A percentile compares a stretch with the other conserved stretches of the same genome.
These are phyloP conservation scores for Diaporthe helianthi DNA, from an alignment of 2,329 filamentous ascomycete species.

Conservation along the genomic window DNA sequence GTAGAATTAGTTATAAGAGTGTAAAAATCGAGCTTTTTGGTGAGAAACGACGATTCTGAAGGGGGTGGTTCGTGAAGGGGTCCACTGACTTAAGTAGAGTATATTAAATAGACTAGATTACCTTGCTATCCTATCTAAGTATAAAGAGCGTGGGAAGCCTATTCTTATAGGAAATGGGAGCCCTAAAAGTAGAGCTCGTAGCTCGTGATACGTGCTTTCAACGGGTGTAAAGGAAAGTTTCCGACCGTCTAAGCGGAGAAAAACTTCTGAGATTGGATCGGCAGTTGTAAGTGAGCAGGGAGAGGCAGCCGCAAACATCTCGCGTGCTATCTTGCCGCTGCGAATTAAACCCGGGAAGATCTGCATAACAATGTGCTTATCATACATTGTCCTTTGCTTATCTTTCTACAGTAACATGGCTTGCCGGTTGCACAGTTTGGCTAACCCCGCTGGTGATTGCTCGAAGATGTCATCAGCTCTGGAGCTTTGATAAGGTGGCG, in stretches of 20 bases:
- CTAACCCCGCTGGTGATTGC: neutral
- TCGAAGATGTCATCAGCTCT: constrained; percentile 15
- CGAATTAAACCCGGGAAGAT: constrained; percentile 13
- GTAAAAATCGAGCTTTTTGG: too few relatives aligned
- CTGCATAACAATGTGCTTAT: constrained; percentile 20
- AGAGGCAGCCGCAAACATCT: neutral
- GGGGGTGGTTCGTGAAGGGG: too few relatives aligned
- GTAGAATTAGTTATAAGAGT: too few relatives aligned
- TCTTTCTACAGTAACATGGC: neutral
- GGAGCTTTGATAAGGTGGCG: constrained; percentile 24
- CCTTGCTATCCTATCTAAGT: too few relatives aligned
- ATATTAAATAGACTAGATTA: too few relatives aligned
- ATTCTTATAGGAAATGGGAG: too few relatives aligned
- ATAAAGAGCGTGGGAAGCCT: too few relatives aligned
- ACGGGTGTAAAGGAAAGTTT: neutral
- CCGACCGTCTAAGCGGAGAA: neutral
- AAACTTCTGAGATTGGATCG: neutral
- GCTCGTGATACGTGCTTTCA: neutral
- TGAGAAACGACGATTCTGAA: too few relatives aligned
- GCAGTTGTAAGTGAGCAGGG: constrained; percentile 11
- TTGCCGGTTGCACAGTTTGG: neutral
- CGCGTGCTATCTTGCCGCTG: constrained; percentile 14
- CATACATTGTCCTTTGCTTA: constrained; percentile 5
- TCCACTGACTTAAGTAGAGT: too few relatives aligned
- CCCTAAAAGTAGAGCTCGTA: too few relatives aligned